Evolutionary conservation across 2,329 filamentous ascomycete genomes (phyloP), one percentile per base, ranked within the genome.

Genomic region (Colletotrichum echinochloae): DNA sequence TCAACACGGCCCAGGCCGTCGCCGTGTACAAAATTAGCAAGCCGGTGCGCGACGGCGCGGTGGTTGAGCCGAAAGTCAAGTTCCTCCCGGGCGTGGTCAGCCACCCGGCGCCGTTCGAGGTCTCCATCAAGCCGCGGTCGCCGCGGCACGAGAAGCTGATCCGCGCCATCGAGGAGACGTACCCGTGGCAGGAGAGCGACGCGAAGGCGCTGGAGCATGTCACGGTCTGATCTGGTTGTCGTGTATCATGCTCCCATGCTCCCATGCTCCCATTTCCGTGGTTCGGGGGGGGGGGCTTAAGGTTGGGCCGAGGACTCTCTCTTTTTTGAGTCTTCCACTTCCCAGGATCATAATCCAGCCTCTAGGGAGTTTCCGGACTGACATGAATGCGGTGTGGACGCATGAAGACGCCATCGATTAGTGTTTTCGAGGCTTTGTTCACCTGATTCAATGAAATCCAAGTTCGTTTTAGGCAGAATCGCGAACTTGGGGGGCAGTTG

Each of bases 11-110:
- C 0, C 83, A 84, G 37, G 76, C 79, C 0, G 76, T 90, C 1
- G 80, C 87, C 0, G 82, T 82, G 0, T 88, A 89, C 60, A 75
- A 80, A 5, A 77, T 87, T 18, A 68, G 52, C 9, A 82, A 82
- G 60, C 71, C 73, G 0, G 72, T 79, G 8, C 78, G 79, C 28
- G 75, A 68, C 28, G 85, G 82, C 0, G 77, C 74, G 23, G 77
- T 79, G 12, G 74, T 84, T 0, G 81, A 76, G 4, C 67, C 67
- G 11, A 30, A 11, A 1, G n/a, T 70, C 37, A 70, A 64, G 26
- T 52, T 68, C 16, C 60, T 46, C n/a, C 28, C 61, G 5, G 70
- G 70, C 0, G 54, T 70, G 6, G 57, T 73, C 7, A 74, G 63
- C 49, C 72, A 73, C 44, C 72, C 72, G 5, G 48, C 37, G 46